Percentiles rank a stretch among this genome's conserved stretches.
phyloP scores from a whole-genome alignment of 2,329 filamentous ascomycete species.

The Blastomyces percursus region DNA sequence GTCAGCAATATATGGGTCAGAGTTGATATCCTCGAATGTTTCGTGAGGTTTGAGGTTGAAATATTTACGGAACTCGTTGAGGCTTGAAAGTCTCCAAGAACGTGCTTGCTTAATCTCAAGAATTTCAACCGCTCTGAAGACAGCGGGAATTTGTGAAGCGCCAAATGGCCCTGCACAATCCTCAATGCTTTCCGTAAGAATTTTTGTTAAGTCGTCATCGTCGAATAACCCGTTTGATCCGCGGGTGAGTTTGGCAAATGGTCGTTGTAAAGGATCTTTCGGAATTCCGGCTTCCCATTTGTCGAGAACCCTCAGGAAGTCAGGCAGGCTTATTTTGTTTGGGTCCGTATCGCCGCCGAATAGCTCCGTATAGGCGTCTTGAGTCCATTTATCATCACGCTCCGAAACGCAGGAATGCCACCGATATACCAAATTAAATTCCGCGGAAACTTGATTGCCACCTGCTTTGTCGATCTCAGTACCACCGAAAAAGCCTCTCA shows the following conservation, averaged over 20 bases:
- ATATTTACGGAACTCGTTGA: slow-evolving; percentile 51
- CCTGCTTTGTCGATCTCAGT: slow-evolving; percentile 30
- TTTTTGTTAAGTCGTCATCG: slow-evolving; percentile 59
- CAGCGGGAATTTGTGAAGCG: slow-evolving; percentile 57
- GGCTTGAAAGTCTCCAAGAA: slow-evolving; percentile 45
- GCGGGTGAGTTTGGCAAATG: slow-evolving; percentile 51
- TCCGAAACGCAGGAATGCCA: slow-evolving; percentile 55
- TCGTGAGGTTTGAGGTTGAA: slow-evolving; percentile 50
- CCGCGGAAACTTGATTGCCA: slow-evolving; percentile 42
- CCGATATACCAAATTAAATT: slow-evolving; percentile 46
- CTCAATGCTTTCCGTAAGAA: slow-evolving; percentile 52
- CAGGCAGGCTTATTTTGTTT: slow-evolving; percentile 23
- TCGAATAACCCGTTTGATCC: slow-evolving; percentile 50
- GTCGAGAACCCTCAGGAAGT: slow-evolving; percentile 38
- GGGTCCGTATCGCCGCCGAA: slow-evolving; percentile 13
- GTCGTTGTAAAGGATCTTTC: slow-evolving; percentile 50
- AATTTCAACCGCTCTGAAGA: slow-evolving; percentile 64
- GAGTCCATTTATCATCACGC: slow-evolving; percentile 62
- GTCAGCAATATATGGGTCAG: slow-evolving; percentile 44
- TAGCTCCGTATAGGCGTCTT: slow-evolving; percentile 45
- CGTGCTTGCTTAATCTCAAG: slow-evolving; percentile 67
- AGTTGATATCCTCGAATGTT: slow-evolving; percentile 49
- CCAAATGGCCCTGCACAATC: slow-evolving; percentile 61
- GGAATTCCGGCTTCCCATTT: slow-evolving; percentile 47
- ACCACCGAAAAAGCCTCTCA: slow-evolving; percentile 10